Evolutionary conservation across 306 rosid species (phyloP), one percentile per base, ranked within the genome.

Genomic region (Prunus campanulata): DNA sequence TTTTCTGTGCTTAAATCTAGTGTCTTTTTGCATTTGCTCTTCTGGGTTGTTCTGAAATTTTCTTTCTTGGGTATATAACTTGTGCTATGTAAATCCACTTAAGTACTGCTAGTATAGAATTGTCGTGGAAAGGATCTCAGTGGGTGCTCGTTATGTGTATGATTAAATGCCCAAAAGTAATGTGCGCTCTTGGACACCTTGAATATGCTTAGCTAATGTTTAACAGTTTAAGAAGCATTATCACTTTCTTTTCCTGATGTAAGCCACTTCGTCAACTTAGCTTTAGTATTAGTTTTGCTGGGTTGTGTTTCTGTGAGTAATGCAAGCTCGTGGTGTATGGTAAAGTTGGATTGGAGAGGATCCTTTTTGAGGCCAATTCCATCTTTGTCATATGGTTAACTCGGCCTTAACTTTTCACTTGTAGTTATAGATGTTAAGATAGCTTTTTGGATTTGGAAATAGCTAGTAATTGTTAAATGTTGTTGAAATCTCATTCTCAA

Each of bases 71-170:
- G 56, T 74, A 42, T n/a, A 49, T 60, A 76, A 19, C 13, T 9
- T 27, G 48, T 57, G 44, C 51, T 60, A 2, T 72, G 55, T 42
- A 6, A 7, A 72, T 22, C 62, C 8, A 42, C 13, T 13, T 55
- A 32, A 46, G 8, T 47, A 42, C 35, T 71, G 51, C 30, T 54
- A 20, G 5, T 20, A 27, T 30, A 48, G 0, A 3, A 2, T 79
- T 2, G 5, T 15, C 13, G 67, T 13, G 29, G 35, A 52, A 65
- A 57, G 19, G 11, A 24, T 25, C 51, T 55, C 5, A 27, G 24
- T 35, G 70, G 32, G 66, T 75, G 77, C 81, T 68, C 24, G 47
- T 51, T 48, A 88, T 66, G 78, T 92, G 93, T 85, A 87, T 83
- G 91, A 82, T 56, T 8, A 25, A 88, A 84, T 83, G 90, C 80